Evolutionary conservation across 306 rosid species (phyloP), one percentile per base, ranked within the genome.

Genomic region (Notholithocarpus densiflorus): DNA sequence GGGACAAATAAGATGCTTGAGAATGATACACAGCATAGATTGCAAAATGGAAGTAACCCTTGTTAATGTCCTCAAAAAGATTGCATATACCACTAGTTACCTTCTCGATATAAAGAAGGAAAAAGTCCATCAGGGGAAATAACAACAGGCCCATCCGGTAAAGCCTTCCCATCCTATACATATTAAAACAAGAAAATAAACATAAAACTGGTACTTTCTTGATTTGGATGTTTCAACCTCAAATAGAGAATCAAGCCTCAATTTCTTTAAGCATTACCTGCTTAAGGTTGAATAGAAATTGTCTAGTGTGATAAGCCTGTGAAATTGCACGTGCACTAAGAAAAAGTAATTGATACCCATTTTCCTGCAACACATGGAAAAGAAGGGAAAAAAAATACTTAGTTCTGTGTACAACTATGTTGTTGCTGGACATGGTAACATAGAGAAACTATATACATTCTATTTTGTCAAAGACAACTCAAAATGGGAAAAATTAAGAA

Each of bases 321-420:
- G 98, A 93, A 82, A 96, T 96, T 80, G 99, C 87, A 54, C 99
- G 97, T 20, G 99, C 99, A 80, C 99, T 96, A 80, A 96, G 91
- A 88, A 96, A 96, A 81, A 96, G 99, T 75, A 96, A 73, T 53
- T 96, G 90, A 84, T 93, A 96, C 73, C 99, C 98, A 76, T 96
- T 96, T 84, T 96, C 99, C 99, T 96, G 93, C 68, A 82, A 65
- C 61, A 73, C 31, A 80, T 11, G 82, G 77, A 72, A 76, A 62
- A 55, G 59, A 82, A 82, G 56, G 73, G 34, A 55, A 61, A 52
- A 73, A 75, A 52, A 74, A 72, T 13, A 14, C 14, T 10, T 32
- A 45, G 72, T 8, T 74, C 31, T 48, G 45, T 15, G 71, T 43
- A 69, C 45, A 18, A 34, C 17, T 31, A 9, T 19, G 40, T 29